Evolutionary conservation across 1,139 yeast genomes (phyloP).

Genomic region (Geotrichum reessii): DNA sequence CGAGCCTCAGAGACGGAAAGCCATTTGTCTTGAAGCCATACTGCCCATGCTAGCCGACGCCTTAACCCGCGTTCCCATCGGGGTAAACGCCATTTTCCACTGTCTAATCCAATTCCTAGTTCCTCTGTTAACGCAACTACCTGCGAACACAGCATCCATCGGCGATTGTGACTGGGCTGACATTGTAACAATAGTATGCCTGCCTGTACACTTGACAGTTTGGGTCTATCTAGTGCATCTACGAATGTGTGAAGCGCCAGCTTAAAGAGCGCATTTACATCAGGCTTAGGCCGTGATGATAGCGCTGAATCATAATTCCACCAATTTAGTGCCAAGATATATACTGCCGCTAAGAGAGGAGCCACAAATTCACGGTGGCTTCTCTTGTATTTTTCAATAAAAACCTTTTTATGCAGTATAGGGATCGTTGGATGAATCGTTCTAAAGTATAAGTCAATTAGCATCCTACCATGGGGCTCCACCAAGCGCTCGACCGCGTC

Average conservation of each 20-base stretch:
- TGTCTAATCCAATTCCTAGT: slow-evolving; percentile 77
- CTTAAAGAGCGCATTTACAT: slow-evolving; percentile 35
- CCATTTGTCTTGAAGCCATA: slow-evolving; percentile 87
- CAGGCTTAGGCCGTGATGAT: slow-evolving; percentile 34
- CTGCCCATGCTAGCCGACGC: slow-evolving; percentile 88
- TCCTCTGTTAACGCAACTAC: slow-evolving; percentile 83
- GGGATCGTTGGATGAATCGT: slow-evolving; percentile 43
- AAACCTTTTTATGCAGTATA: slow-evolving; percentile 40
- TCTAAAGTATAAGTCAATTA: slow-evolving; percentile 40
- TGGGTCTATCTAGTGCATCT: slow-evolving; percentile 41
- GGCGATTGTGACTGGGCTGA: slow-evolving; percentile 48
- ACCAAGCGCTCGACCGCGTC: slow-evolving; percentile 41
- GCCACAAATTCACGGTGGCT: slow-evolving; percentile 46
- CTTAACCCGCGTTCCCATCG: slow-evolving; percentile 88
- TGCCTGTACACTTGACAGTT: slow-evolving; percentile 43
- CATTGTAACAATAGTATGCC: slow-evolving; percentile 41
- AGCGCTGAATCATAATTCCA: slow-evolving; percentile 37
- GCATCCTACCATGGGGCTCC: slow-evolving; percentile 40
- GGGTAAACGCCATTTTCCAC: slow-evolving; percentile 83
- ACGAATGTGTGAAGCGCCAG: slow-evolving; percentile 38
- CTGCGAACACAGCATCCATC: slow-evolving; percentile 83
- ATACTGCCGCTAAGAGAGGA: slow-evolving; percentile 42
- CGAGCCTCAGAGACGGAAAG: slow-evolving; percentile 67
- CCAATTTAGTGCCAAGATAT: slow-evolving; percentile 42
- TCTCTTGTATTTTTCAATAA: slow-evolving; percentile 42